Base-by-base conservation (phyloP, 257 asterid genomes). In the Solanum pinnatisectum region DNA sequence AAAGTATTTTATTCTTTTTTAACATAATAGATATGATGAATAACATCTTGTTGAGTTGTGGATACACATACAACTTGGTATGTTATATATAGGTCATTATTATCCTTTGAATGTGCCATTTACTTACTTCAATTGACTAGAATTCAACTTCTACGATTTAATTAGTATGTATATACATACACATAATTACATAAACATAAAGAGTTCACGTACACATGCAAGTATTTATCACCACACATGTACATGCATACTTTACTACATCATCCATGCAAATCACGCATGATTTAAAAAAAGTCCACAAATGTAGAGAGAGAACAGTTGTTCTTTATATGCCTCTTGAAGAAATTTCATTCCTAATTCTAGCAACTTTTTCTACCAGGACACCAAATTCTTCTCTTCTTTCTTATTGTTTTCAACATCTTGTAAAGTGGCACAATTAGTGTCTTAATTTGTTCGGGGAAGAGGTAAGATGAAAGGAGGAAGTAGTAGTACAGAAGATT, bases 281-380 rank as follows among this genome's bases (percentile, higher is more conserved):
- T 68, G 9, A 1, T 37, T 39, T 39, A 0, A 10, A 67, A 44
- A 39, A 84, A 67, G 74, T 83, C 76, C 63, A 89, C 83, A 67
- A 37, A 49, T 37, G 87, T 86, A 37, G 87, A 91, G 91, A 88
- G 90, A 67, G 92, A 89, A 56, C 67, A 20, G 89, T 90, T 92
- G 90, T 52, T 52, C 1, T 92, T 92, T 94, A 91, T 89, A 92
- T 91, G 89, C 92, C 89, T 74, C 89, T 90, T 90, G 89, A 90
- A 93, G 91, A 89, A 85, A 84, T 92, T 92, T 94, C 95, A 92
- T 96, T 96, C 96, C 98, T 94, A 96, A 93, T 94, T 93, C 94
- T 86, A 92, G 91, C 97, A 92, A 94, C 95, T 94, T 92, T 92
- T 92, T 32, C 30, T 77, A 82, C 92, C 88, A 90, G 59, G 87